Base-by-base conservation (phyloP, 768 basidiomycete genomes). In the Russula compacta region DNA sequence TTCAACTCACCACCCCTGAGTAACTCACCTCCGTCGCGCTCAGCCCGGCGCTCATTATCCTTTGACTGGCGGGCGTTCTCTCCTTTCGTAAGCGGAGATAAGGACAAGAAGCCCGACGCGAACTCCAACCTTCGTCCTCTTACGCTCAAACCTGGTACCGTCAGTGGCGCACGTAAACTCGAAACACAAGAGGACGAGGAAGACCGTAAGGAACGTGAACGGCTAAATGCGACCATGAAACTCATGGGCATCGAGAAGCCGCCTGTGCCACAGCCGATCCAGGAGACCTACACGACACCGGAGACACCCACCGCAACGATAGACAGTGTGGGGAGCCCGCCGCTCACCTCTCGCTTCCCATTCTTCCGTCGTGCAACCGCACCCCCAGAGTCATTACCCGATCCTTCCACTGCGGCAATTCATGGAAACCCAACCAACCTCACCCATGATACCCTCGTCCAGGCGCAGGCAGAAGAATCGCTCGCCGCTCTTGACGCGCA, bases 101-200 rank as follows among this genome's bases (percentile, higher is more conserved):
- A 84, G 74, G 86, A 88, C 56, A 87, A 84, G 75, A 86, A 85
- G 68, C 68, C 80, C 0, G 85, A 86, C 50, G 62, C 65, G 0
- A 74, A 68, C 38, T 67, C 78, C 14, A 82, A 75, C 66, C 73
- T 89, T 53, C 85, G 87, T 17, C 87, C 86, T 9, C 73, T 92
- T 40, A 91, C 88, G 4, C 76, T 92, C 47, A 86, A 83, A 69
- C 81, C 88, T 32, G 86, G 86, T 46, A 71, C 71, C 54, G 76
- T 87, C 42, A 81, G 81, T 2, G 74, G 80, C 61, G 89, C 82
- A 32, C 81, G 91, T 54, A 92, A 94, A 72, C 73, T 95, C 40
- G 92, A 95, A 61, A 92, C 85, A 1, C 77, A 81, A 43, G 95
- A 98, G 72, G 95, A 98, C 68, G 95, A 98, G 61, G 92, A 98